Conservation (phyloP, 2,329 filamentous ascomycete species). For the Podosphaera xanthii region DNA sequence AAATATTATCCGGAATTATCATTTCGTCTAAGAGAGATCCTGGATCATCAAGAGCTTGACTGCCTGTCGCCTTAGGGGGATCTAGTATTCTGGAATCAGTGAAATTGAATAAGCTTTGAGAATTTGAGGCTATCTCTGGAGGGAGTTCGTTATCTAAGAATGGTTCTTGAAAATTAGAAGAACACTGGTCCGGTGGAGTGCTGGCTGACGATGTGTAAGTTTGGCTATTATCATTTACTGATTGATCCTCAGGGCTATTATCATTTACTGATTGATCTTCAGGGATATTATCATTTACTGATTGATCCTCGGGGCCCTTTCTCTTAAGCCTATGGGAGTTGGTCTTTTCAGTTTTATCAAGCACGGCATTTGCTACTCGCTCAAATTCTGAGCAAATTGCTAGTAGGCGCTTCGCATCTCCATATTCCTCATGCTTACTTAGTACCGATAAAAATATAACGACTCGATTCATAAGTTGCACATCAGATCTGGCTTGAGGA, state of each 20-base stretch:
- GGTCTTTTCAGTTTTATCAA: conserved; percentile 85
- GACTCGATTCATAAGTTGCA: conserved; percentile 76
- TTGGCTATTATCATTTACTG: conserved; percentile 6
- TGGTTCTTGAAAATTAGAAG: too few species aligned
- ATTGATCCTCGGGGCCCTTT: conserved; percentile 37
- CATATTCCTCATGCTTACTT: conserved; percentile 71
- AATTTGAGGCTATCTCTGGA: conserved; percentile 1
- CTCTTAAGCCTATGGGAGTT: conserved; percentile 44
- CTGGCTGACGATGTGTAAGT: conserved; percentile 9
- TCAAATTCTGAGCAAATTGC: conserved; percentile 91
- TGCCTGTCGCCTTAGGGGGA: conserved; percentile 10
- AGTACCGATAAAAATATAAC: conserved; percentile 80
- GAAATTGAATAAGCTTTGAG: conserved; percentile 11
- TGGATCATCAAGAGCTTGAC: conserved; percentile 8
- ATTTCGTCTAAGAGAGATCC: conserved; percentile 8
- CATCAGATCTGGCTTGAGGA: conserved; percentile 65
- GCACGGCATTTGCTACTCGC: conserved; percentile 70
- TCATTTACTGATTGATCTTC: too few species aligned
- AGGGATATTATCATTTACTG: conserved; percentile 7
- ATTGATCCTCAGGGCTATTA: conserved; percentile 27
- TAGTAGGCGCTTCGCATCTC: conserved; percentile 82
- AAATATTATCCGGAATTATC: conserved; percentile 13
- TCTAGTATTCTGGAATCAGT: conserved; percentile 12
- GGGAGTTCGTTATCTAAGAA: too few species aligned
- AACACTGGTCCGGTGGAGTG: conserved; percentile 1